Percentiles rank a stretch among this genome's conserved stretches.
Conservation (phyloP, 345 rosid species). For the Salix dunnii region DNA sequence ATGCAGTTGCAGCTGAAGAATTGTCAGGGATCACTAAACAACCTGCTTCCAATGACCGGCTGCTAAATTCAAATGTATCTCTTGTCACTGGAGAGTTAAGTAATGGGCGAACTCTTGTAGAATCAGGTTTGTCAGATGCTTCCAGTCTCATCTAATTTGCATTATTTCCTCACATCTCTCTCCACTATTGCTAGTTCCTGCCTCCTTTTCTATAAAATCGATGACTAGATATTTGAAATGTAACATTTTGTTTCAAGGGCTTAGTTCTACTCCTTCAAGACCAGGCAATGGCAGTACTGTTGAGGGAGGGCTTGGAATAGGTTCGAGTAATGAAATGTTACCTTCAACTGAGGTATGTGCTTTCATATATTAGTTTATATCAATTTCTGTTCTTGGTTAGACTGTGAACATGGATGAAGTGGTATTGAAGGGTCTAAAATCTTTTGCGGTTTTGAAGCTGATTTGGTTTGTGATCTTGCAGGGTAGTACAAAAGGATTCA, state of each 20-base stretch:
- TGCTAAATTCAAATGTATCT: slow-evolving; percentile 31
- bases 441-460: background rate
- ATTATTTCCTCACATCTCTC: background rate
- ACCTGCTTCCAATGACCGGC: slow-evolving; percentile 35
- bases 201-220: slow-evolving; percentile 14
- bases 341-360: slow-evolving; percentile 57
- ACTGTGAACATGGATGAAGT: background rate
- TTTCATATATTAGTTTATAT: background rate
- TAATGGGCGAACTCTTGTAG: slow-evolving; percentile 47
- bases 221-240: slow-evolving; percentile 27
- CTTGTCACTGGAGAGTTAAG: slow-evolving; percentile 41
- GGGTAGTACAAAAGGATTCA: background rate
- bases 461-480: background rate
- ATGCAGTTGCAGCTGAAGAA: slow-evolving; percentile 49
- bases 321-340: slow-evolving; percentile 47
- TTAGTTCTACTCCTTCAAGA: slow-evolving; percentile 47
- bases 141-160: slow-evolving; percentile 5
- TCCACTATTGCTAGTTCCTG: background rate
- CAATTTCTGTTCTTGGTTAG: background rate
- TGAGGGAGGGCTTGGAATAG: slow-evolving; percentile 50
- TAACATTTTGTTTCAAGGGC: slow-evolving; percentile 46
- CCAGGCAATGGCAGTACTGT: slow-evolving; percentile 39
- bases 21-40: slow-evolving; percentile 38
- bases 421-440: background rate
- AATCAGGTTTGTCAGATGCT: slow-evolving; percentile 45